Conservation (phyloP, 768 basidiomycete species). For the Nidularia sp. region DNA sequence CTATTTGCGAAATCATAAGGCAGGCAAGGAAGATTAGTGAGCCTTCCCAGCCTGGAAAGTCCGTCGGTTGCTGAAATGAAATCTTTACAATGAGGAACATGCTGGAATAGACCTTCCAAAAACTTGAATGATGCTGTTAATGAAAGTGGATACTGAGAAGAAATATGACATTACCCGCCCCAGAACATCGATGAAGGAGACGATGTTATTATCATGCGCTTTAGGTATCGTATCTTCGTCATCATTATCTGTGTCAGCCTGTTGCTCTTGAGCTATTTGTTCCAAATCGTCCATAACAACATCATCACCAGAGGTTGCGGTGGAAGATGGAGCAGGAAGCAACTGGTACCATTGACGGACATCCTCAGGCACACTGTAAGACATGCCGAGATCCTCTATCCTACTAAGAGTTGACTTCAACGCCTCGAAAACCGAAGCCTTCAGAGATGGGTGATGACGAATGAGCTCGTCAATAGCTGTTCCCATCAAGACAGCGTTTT, state of each 20-base stretch:
- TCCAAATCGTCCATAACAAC: slow-evolving; percentile 48
- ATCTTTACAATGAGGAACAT: slow-evolving; percentile 83
- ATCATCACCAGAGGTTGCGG: slow-evolving; percentile 23
- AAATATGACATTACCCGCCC: slow-evolving; percentile 52
- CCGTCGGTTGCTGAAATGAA: slow-evolving; percentile 77
- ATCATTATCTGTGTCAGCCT: slow-evolving; percentile 13
- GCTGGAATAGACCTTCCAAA: slow-evolving; percentile 92
- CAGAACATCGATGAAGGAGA: slow-evolving; percentile 76
- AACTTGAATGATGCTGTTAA: slow-evolving; percentile 48
- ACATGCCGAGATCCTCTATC: slow-evolving; percentile 71
- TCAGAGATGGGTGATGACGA: slow-evolving; percentile 90
- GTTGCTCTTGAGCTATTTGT: slow-evolving; percentile 9
- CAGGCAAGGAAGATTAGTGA: slow-evolving; percentile 81
- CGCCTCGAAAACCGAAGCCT: slow-evolving; percentile 73
- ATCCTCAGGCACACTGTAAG: slow-evolving; percentile 51
- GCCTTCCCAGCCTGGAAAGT: slow-evolving; percentile 65
- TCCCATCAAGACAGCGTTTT: slow-evolving; percentile 86
- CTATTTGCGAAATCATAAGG: slow-evolving; percentile 88
- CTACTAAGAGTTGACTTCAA: slow-evolving; percentile 65
- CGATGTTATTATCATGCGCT: slow-evolving; percentile 70
- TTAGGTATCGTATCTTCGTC: slow-evolving; percentile 28
- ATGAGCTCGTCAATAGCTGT: slow-evolving; percentile 92
- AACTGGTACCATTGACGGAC: slow-evolving; percentile 68
- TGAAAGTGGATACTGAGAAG: background rate
- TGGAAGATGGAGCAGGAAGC: slow-evolving; percentile 17